Evolutionary conservation across 306 rosid species (phyloP), one percentile per base, ranked within the genome.

Genomic region (Dryas alaskensis): DNA sequence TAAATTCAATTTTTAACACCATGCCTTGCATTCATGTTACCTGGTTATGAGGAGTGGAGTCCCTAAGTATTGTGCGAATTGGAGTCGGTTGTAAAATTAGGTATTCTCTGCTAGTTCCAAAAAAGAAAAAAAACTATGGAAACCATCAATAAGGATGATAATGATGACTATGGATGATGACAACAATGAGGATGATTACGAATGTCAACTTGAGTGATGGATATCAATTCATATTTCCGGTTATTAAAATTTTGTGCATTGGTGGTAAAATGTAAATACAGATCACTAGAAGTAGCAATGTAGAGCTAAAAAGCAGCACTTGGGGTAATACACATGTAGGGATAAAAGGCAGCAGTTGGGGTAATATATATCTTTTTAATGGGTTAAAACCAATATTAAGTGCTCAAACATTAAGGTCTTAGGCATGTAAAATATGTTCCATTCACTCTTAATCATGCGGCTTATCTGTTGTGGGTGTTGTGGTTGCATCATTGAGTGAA

Each of bases 21-120:
- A 25, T 27, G 14, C 31, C 69, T 54, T 83, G 65, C 40, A 61
- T 75, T 55, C 69, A 14, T 74, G 22, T 75, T 76, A 86, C 52
- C 80, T 85, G 97, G 98, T 93, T 80, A 85, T 89, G 76, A 86
- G 97, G 86, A 93, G 98, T 78, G 98, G 98, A 81, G 66, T 93
- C 60, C 97, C 98, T 10, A 93, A 90, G 86, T 93, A 90, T 57
- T 93, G 93, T 87, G 93, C 98, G 22, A 19, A 19, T 19, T 19
- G 22, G 22, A 19, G 22, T 19, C 22, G 22, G 22, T 19, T 19
- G 22, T 70, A 47, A 22, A 31, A 39, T n/a, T 58, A 58, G 48
- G 49, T 17, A 17, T 70, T 42, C 54, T 44, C 55, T 7, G 43
- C 5, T 53, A 14, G 19, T 70, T 70, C 64, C 10, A 6, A 19